phyloP scores from a whole-genome alignment of 1,284 basidiomycete species.

The Somion occarium region DNA sequence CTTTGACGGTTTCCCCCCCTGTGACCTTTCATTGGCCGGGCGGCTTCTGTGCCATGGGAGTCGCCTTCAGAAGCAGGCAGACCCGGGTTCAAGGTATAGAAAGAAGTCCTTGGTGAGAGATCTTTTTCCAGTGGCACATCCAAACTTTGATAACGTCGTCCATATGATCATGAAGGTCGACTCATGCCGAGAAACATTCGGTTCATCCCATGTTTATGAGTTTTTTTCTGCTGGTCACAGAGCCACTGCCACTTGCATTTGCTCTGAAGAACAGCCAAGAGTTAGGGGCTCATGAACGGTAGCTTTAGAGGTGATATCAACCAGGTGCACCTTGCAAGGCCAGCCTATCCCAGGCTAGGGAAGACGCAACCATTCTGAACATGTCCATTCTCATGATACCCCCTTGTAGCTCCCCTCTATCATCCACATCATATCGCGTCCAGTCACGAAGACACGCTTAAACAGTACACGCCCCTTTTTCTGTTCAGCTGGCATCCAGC shows the following conservation, averaged over 20 bases:
- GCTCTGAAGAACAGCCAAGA: too few relatives aligned
- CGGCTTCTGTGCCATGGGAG: not conserved
- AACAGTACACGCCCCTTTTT: constrained; percentile 1
- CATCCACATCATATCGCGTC: not conserved
- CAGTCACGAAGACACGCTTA: constrained; percentile 2
- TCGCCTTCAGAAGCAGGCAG: not conserved
- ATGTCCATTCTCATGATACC: not conserved
- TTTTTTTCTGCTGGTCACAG: too few relatives aligned
- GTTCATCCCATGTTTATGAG: not conserved
- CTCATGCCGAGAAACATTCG: not conserved
- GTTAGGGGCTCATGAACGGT: too few relatives aligned
- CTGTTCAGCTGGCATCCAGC: not conserved
- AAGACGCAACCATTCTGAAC: not conserved
- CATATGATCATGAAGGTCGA: not conserved
- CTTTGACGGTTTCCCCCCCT: not conserved
- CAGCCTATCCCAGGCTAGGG: not conserved
- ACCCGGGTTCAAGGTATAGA: not conserved
- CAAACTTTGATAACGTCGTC: not conserved
- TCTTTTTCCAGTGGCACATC: not conserved
- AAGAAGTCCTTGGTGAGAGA: not conserved
- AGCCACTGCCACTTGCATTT: too few relatives aligned
- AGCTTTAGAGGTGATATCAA: too few relatives aligned
- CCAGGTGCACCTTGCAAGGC: not conserved
- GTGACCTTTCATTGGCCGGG: not conserved
- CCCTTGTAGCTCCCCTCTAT: not conserved